Conservation (phyloP, 2,329 filamentous ascomycete species). For the Aspergillus flavus region DNA sequence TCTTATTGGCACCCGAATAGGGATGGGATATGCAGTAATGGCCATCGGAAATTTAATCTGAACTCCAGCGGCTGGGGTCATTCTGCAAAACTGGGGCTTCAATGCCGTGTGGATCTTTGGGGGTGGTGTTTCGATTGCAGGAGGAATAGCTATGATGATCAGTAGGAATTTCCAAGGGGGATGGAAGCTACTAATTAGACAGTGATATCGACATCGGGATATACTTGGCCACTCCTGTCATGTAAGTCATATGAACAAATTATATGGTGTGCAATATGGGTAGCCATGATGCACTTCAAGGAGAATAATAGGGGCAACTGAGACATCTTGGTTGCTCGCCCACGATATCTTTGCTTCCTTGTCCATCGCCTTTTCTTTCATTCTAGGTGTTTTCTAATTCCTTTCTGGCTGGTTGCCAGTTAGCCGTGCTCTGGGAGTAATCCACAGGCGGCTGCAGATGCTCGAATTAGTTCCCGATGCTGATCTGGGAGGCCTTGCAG, state of each 20-base stretch:
- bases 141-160: slow-evolving; percentile 5
- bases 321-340: background rate
- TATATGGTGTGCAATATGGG: background rate
- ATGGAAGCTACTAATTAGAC: background rate
- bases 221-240: background rate
- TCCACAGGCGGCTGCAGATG: background rate
- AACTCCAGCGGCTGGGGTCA: background rate
- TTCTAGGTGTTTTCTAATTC: background rate
- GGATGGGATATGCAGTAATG: slow-evolving; percentile 8
- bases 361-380: background rate
- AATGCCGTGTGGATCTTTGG: slow-evolving; percentile 9
- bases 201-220: background rate
- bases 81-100: background rate
- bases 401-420: too few relatives aligned
- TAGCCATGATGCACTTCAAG: background rate
- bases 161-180: slow-evolving; percentile 4
- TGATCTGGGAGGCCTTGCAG: background rate
- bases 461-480: background rate
- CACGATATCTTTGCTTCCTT: background rate
- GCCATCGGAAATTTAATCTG: slow-evolving; percentile 5
- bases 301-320: background rate
- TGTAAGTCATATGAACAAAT: background rate
- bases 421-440: background rate
- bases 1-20: slow-evolving; percentile 6
- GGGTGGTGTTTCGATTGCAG: slow-evolving; percentile 1